Conservation (phyloP, 2,329 filamentous ascomycete species). For the Elsinoe perseae region DNA sequence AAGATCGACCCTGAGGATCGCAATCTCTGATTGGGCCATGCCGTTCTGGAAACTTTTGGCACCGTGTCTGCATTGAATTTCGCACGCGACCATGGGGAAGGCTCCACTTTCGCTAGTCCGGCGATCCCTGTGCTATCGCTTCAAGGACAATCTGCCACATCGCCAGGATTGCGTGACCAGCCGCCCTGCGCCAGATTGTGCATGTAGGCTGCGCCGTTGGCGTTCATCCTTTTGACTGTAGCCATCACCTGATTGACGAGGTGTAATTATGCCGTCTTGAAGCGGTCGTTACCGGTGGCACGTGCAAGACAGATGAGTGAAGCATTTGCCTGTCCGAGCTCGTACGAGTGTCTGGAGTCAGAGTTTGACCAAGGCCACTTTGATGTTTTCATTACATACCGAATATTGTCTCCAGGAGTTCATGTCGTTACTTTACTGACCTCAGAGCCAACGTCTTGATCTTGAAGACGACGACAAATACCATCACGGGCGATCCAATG, state of each 20-base stretch:
- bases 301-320: not conserved
- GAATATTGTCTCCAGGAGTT: conserved; percentile 7
- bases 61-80: not conserved
- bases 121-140: not conserved
- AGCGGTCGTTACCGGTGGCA: conserved; percentile 4
- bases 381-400: not conserved
- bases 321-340: not conserved
- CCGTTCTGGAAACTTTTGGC: conserved; percentile 6
- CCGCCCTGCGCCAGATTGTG: not conserved
- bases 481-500: not conserved
- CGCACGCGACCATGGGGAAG: conserved; percentile 7
- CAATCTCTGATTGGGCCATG: not conserved
- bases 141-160: not conserved
- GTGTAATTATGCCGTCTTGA: not conserved
- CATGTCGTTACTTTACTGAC: not conserved
- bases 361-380: not conserved
- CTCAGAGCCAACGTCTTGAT: not conserved
- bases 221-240: not conserved
- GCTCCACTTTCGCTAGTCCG: conserved; percentile 1
- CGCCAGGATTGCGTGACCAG: not conserved
- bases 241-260: not conserved
- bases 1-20: not conserved
- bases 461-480: not conserved
- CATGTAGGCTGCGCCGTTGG: not conserved
- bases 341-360: not conserved